Evolutionary conservation across 1,284 basidiomycete genomes (phyloP), one percentile per base, ranked within the genome.

Genomic region (Inonotus hispidus): DNA sequence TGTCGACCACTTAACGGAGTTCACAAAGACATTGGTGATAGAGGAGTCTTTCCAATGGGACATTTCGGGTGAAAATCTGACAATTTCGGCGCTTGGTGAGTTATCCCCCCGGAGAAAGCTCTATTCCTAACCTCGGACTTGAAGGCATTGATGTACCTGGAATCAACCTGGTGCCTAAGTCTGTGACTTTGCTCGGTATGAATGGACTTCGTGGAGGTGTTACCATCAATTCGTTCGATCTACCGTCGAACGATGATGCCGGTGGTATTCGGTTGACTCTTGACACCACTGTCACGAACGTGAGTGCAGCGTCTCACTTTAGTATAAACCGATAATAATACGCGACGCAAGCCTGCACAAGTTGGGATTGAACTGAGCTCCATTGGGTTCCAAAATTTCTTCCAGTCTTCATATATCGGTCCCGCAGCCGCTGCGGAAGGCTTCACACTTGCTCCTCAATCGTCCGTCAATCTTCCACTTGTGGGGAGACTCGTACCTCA

Each of bases 261-360:
- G 90, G 90, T n/a, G 89, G 89, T 45, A 85, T 92, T 62, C 81
- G 82, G 63, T 75, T 92, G 52, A 87, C 84, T 0, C 75, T 91
- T 11, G 74, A 85, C 56, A 81, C 87, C 0, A 81, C 78, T 16
- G 77, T 86, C 27, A 75, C 78, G 13, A 92, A 90, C 68, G 84
- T 85, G 58, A 66, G 81, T 68, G 21, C 53, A 45, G 27, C 32
- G 50, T 21, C 41, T 10, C 55, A 10, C 5, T 45, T 4, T 16
- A 45, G n/a, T n/a, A 45, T 45, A 41, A 35, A 37, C 10, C 61
- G 32, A 4, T 32, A 8, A 3, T 32, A 32, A 32, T 8, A 8
- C 32, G 32, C 32, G 32, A 32, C 8, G 8, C 8, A 32, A 86
- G 84, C 89, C 89, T 23, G 86, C 90, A 2, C 88, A 90, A 78